Evolutionary conservation across 1,284 basidiomycete species (phyloP).

Genomic region (Marasmius fiardii): DNA sequence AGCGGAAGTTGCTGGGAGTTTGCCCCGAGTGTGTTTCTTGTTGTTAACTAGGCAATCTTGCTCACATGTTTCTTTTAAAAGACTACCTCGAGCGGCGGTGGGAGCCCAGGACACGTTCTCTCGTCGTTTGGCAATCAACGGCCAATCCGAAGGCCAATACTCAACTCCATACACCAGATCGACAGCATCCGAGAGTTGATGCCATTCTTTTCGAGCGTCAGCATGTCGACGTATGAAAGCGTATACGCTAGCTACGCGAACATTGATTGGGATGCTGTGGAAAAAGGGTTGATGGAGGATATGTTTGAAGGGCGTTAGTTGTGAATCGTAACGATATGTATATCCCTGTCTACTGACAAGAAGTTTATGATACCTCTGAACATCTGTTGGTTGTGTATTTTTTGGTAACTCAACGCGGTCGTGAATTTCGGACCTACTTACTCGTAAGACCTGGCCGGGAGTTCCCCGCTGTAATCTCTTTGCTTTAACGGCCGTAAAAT

Average conservation of each 20-base stretch:
- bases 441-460: no score
- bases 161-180: constrained; percentile 66
- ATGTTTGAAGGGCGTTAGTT: constrained; percentile 75
- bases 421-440: no score
- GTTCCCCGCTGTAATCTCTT: no score
- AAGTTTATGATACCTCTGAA: no score
- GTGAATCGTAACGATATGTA: no score
- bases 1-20: constrained; percentile 73
- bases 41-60: not conserved
- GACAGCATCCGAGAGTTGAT: constrained; percentile 79
- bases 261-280: constrained; percentile 87
- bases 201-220: constrained; percentile 86
- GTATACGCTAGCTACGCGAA: constrained; percentile 77
- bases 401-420: no score
- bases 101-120: constrained; percentile 21
- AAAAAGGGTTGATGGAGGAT: constrained; percentile 76
- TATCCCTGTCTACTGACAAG: no score
- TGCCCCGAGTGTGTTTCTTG: constrained; percentile 44
- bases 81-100: constrained; percentile 5
- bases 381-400: no score
- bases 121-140: constrained; percentile 31
- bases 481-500: no score
- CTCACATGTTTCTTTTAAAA: not conserved
- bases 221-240: constrained; percentile 86
- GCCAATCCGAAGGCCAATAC: constrained; percentile 68